Evolutionary conservation across 1,139 yeast species (phyloP).

Genomic region (Scheffersomyces illinoinensis): DNA sequence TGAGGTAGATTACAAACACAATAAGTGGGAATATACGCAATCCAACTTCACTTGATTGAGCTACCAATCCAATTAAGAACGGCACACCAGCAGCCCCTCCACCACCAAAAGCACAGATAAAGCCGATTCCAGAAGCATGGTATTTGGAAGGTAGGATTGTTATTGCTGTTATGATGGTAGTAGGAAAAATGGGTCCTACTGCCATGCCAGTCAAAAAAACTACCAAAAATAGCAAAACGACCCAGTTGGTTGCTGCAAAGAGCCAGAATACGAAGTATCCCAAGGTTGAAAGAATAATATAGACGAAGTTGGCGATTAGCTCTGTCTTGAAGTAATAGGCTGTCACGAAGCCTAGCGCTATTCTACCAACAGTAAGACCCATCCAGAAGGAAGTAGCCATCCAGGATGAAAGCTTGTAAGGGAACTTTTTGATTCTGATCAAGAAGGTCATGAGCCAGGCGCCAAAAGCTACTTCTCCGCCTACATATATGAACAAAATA

Average conservation of each 20-base stretch:
- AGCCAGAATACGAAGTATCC: constrained; percentile 36
- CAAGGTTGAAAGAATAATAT: constrained; percentile 29
- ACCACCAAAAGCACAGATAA: constrained; percentile 72
- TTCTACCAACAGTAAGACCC: constrained; percentile 64
- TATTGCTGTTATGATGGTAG: constrained; percentile 66
- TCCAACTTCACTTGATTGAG: constrained; percentile 37
- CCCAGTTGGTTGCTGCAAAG: constrained; percentile 18
- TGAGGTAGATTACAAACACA: constrained; percentile 24
- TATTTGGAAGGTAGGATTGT: constrained; percentile 60
- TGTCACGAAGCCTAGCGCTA: constrained; percentile 60
- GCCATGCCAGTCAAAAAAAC: constrained; percentile 63
- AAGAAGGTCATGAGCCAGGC: constrained; percentile 66
- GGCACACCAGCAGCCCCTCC: constrained; percentile 79
- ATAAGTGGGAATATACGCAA: constrained; percentile 36
- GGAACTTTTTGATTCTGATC: constrained; percentile 46
- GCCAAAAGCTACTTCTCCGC: constrained; percentile 70
- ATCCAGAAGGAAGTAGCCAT: constrained; percentile 67
- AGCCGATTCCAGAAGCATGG: constrained; percentile 72
- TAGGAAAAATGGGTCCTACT: constrained; percentile 82
- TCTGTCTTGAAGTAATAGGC: constrained; percentile 48
- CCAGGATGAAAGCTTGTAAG: constrained; percentile 52
- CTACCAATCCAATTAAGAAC: constrained; percentile 55
- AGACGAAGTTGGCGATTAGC: constrained; percentile 46
- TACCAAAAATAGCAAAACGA: constrained; percentile 28
- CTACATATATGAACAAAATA: constrained; percentile 60